Percentiles rank a stretch among this genome's conserved stretches.
These are phyloP conservation scores for Nymphaea thermarum DNA, from an alignment of 164 flowering plant genomes.

Conservation along the genomic window DNA sequence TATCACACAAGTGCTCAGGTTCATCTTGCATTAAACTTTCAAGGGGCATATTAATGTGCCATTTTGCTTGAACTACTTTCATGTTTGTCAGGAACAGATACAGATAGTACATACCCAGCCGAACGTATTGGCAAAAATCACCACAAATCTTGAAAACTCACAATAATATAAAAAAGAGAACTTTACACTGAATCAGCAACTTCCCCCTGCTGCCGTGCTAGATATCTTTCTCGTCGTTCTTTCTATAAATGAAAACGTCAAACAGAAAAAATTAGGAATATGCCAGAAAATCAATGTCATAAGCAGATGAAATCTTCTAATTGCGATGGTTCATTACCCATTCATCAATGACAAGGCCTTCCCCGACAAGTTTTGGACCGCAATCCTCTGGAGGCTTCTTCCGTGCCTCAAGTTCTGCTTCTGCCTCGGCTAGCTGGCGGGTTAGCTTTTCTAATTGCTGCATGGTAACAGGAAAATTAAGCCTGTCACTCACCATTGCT, in stretches of 20 bases:
- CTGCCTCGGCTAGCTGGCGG: constrained; percentile 88
- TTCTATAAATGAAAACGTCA: constrained; percentile 27
- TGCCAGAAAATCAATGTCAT: background rate
- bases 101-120: background rate
- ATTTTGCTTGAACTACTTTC: background rate
- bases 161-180: constrained; percentile 3
- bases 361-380: constrained; percentile 72
- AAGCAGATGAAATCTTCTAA: background rate
- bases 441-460: constrained; percentile 82
- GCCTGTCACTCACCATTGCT: background rate
- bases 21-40: background rate
- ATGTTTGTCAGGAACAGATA: background rate
- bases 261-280: background rate
- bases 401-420: constrained; percentile 65
- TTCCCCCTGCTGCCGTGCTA: constrained; percentile 82
- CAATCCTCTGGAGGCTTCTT: constrained; percentile 82
- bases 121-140: background rate
- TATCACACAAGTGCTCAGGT: background rate
- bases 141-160: background rate
- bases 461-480: background rate
- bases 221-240: constrained; percentile 79
- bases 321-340: constrained; percentile 36
- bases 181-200: constrained; percentile 58
- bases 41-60: background rate
- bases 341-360: constrained; percentile 92